A percentile compares a stretch with the other conserved stretches of the same genome.
Conservation (phyloP, 106 monocot species). For the Amphibolis antarctica region DNA sequence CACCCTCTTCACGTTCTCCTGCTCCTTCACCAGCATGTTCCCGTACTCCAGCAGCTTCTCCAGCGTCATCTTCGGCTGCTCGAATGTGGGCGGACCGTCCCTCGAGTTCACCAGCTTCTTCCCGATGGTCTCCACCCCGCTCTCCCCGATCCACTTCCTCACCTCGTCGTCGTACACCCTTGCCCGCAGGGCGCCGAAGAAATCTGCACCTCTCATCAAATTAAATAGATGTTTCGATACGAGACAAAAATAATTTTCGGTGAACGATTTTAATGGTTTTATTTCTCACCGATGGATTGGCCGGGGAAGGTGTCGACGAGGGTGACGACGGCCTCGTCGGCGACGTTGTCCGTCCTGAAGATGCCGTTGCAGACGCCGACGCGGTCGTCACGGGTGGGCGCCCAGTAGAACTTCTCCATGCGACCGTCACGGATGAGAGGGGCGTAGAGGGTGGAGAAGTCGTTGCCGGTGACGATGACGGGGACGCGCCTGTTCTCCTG, state of each 20-base stretch:
- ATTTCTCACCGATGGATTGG: conserved; percentile 79
- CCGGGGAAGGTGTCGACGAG: conserved; percentile 88
- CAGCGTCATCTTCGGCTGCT: conserved; percentile 79
- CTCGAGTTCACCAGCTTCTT: conserved; percentile 82
- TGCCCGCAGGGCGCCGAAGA: conserved; percentile 89
- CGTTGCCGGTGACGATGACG: conserved; percentile 89
- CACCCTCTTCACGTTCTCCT: conserved; percentile 98
- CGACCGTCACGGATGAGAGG: conserved; percentile 95
- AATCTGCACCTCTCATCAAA: conserved; percentile 35
- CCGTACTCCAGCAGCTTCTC: conserved; percentile 89
- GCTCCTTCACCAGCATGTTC: conserved; percentile 85
- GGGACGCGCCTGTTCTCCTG: conserved; percentile 90
- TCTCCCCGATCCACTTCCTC: conserved; percentile 62
- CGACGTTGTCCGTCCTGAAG: conserved; percentile 71
- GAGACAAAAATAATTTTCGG: too few relatives aligned
- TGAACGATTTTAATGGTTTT: too few relatives aligned
- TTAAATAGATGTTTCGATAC: too few relatives aligned
- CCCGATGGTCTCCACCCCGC: conserved; percentile 52
- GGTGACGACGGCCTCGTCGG: conserved; percentile 48
- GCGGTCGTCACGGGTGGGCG: conserved; percentile 83
- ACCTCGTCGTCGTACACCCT: conserved; percentile 95
- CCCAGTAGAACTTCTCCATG: conserved; percentile 99
- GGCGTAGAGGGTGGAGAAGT: conserved; percentile 96
- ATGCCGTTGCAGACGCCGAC: conserved; percentile 81
- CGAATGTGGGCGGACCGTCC: conserved; percentile 68